Conservation (phyloP, 176 grass and related monocot species). For the Carex cristatella region DNA sequence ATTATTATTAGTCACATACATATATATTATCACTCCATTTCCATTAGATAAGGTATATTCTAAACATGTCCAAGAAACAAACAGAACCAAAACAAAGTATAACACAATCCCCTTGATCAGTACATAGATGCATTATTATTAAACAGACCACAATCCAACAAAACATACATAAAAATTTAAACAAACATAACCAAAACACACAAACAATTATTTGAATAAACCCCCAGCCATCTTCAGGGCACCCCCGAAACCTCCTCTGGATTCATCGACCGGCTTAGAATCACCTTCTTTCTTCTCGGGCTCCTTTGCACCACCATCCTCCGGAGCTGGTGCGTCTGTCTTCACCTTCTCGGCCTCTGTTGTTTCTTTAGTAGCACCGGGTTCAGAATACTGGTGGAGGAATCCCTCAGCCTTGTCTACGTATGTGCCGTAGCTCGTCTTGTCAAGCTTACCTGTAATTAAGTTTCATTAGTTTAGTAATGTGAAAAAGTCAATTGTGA, state of each 20-base stretch:
- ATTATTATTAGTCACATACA: not conserved
- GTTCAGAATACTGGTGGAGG: conserved; percentile 25
- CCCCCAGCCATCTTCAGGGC: conserved; percentile 28
- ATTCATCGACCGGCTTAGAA: not conserved
- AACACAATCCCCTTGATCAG: not conserved
- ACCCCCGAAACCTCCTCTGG: conserved; percentile 17
- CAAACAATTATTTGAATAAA: conserved; percentile 26
- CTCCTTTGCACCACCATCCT: not conserved
- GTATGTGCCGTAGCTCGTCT: conserved; percentile 14
- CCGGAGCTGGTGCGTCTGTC: not conserved
- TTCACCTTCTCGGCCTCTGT: not conserved
- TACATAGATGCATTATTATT: not conserved
- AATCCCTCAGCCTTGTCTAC: conserved; percentile 29
- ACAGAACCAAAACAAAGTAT: not conserved
- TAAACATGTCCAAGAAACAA: not conserved
- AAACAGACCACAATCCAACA: not conserved
- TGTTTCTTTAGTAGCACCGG: not conserved
- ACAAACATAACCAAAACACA: conserved; percentile 1
- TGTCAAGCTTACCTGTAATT: conserved; percentile 20
- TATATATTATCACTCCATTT: not conserved
- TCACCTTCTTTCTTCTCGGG: conserved; percentile 11
- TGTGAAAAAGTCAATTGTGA: not conserved
- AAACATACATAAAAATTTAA: not conserved
- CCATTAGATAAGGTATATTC: not conserved
- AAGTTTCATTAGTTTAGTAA: not conserved